Conservation (phyloP, 495 filamentous ascomycete species). For the Letharia columbiana region DNA sequence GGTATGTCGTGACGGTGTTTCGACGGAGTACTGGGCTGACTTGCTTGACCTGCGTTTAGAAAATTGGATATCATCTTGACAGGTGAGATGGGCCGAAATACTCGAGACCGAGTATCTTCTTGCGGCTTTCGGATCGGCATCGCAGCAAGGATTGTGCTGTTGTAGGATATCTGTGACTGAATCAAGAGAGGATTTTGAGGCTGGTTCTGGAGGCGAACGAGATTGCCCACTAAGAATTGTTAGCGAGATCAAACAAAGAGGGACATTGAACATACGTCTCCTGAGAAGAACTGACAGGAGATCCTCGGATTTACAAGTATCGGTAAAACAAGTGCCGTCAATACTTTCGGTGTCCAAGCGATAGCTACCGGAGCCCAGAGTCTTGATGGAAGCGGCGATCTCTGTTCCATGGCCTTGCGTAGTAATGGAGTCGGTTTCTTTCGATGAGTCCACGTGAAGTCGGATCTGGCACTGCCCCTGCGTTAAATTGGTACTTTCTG, state of each 20-base stretch:
- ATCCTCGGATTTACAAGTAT: slow-evolving; percentile 58
- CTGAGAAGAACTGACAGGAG: slow-evolving; percentile 62
- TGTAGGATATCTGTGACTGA: slow-evolving; percentile 52
- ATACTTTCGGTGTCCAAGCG: slow-evolving; percentile 51
- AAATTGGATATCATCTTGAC: slow-evolving; percentile 86
- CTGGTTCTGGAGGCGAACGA: slow-evolving; percentile 60
- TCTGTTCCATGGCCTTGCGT: background rate
- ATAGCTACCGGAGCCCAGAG: slow-evolving; percentile 33
- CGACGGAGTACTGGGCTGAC: slow-evolving; percentile 26
- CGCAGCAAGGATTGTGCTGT: slow-evolving; percentile 66
- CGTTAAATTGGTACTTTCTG: slow-evolving; percentile 24
- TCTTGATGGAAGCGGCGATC: slow-evolving; percentile 11
- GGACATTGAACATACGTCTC: slow-evolving; percentile 43
- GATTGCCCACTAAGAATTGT: slow-evolving; percentile 43
- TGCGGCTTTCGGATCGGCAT: slow-evolving; percentile 55
- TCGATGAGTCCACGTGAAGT: background rate
- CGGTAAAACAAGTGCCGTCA: slow-evolving; percentile 54
- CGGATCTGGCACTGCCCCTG: slow-evolving; percentile 4
- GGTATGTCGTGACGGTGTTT: slow-evolving; percentile 16
- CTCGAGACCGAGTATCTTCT: slow-evolving; percentile 47
- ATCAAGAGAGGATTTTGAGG: slow-evolving; percentile 60
- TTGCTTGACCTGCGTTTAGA: slow-evolving; percentile 46
- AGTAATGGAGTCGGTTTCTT: background rate
- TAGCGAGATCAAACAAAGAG: slow-evolving; percentile 1
- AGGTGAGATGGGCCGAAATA: slow-evolving; percentile 69